Evolutionary conservation across 345 rosid genomes (phyloP), one percentile per base, ranked within the genome.

Genomic region (Sisymbrium irio): DNA sequence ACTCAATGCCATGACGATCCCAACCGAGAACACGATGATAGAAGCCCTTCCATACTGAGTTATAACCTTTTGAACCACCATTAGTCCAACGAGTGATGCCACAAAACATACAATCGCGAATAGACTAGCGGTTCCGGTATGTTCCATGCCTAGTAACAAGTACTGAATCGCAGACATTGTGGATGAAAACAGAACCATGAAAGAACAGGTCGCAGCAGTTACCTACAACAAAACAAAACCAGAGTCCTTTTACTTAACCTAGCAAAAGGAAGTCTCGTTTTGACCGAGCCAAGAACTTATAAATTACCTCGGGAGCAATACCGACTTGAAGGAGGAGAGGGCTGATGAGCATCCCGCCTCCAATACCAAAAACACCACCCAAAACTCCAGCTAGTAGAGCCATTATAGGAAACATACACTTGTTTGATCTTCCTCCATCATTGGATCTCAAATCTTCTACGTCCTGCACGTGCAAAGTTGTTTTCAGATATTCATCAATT

Each of bases 331-430:
- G 90, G 53, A 94, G 98, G 75, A 94, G 96, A 15, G 89, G 97
- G 70, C 93, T 91, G 61, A 87, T 87, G 25, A 91, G 89, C 97
- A 91, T 89, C 39, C 93, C 97, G 4, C 98, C 97, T 45, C 98
- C 98, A 61, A 94, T 87, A 39, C 97, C 98, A 3, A 91, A 94
- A 70, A 88, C 79, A 67, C 98, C 96, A 13, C 96, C 98, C 61
- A 94, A 41, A 5, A 85, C 64, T 49, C 98, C 98, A 2, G 98
- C 96, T 66, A 86, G 25, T 4, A 91, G 74, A 10, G 96, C 91
- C 93, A 89, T 91, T 30, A 76, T 6, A 3, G 96, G 97, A 75
- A 91, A 87, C 17, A 78, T 71, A 58, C 81, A 51, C 73, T 72
- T 78, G 82, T 78, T 83, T 8, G 84, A 57, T 28, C 71, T 37